Evolutionary conservation across 192 early-diverging fungal species (phyloP).

Genomic region (Funneliformis geosporum): DNA sequence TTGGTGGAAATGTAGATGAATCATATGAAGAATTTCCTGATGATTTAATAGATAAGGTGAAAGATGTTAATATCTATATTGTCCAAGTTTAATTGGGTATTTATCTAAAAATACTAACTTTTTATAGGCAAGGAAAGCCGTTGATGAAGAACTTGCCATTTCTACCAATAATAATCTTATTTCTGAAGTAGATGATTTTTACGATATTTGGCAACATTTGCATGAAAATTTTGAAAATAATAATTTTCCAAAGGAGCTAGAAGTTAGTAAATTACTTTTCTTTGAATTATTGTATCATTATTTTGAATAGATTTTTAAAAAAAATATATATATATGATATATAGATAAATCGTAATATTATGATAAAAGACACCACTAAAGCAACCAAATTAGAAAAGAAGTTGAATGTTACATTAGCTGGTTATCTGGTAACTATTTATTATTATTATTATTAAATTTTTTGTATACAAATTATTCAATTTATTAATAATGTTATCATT

Average conservation of each 20-base stretch:
- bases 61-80: background rate
- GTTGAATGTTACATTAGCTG: slow-evolving; percentile 75
- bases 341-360: slow-evolving; percentile 57
- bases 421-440: slow-evolving; percentile 54
- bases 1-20: background rate
- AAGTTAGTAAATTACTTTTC: slow-evolving; percentile 26
- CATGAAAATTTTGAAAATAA: slow-evolving; percentile 26
- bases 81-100: background rate
- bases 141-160: background rate
- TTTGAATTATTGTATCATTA: slow-evolving; percentile 2
- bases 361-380: slow-evolving; percentile 71
- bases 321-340: background rate
- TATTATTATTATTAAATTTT: background rate
- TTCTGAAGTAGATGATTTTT: slow-evolving; percentile 34
- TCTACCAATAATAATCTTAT: background rate
- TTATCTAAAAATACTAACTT: background rate
- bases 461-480: background rate
- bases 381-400: slow-evolving; percentile 89
- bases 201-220: slow-evolving; percentile 36
- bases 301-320: slow-evolving; percentile 14
- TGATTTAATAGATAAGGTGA: slow-evolving; percentile 6
- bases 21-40: slow-evolving; percentile 6
- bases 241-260: slow-evolving; percentile 27
- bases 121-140: background rate
- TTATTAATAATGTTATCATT: background rate